Evolutionary conservation across 768 basidiomycete genomes (phyloP), one percentile per base, ranked within the genome.

Genomic region (Chlorophyllum brunneum): DNA sequence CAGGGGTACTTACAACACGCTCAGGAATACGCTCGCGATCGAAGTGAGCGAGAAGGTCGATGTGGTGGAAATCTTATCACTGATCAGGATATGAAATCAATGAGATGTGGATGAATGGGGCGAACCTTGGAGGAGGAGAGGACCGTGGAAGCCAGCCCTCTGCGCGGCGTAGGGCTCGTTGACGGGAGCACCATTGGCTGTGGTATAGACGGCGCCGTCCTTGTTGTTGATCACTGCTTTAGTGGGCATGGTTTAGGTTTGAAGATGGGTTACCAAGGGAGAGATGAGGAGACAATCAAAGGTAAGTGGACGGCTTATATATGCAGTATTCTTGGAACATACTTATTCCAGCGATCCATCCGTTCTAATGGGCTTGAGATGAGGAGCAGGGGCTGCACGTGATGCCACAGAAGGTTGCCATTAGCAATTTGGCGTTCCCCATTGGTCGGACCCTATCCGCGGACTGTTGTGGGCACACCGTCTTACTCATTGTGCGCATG

Each of bases 1-100:
- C 30, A 33, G 23, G 20, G 29, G 15, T 11, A 75, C 82, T 58
- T 67, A 86, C 92, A 58, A 91, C 86, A 68, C 92, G 91, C 77
- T 95, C 92, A 13, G 95, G 95, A 63, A 98, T 95, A 66, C 95
- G 88, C 70, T 97, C 94, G 54, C 91, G 85, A 67, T 92, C 90
- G 61, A 95, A 94, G 74, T 95, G 94, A 13, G 91, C 85, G 56
- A 98, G 82, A 43, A 88, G 75, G 70, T 93, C 92, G 63, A 95
- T 86, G 69, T 89, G 83, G 68, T 91, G 86, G 74, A 92, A 92
- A 67, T 93, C 90, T 88, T 45, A 13, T 18, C 26, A 13, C 41
- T 46, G 56, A 51, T 54, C 50, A 50, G 37, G 41, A 51, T 58
- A 64, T 30, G n/a, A 39, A 22, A 29, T 38, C 46, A 48, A 50